Evolutionary conservation across 192 early-diverging fungal species (phyloP).

Genomic region (Podila epicladia): DNA sequence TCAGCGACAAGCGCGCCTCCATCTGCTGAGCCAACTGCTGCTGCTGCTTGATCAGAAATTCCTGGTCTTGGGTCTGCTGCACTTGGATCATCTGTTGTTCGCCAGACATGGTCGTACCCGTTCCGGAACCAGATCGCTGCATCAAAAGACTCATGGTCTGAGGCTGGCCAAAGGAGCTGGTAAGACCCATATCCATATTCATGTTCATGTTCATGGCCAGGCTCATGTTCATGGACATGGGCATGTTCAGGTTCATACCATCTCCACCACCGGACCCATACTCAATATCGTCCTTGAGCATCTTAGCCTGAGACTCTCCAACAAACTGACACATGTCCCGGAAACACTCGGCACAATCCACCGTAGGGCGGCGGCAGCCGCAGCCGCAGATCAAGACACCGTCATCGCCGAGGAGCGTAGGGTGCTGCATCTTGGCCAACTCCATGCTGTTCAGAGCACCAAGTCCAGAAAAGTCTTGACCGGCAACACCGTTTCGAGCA

Average conservation of each 20-base stretch:
- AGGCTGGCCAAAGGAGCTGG: slow-evolving; percentile 1
- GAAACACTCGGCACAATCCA: slow-evolving; percentile 47
- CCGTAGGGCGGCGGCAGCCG: slow-evolving; percentile 43
- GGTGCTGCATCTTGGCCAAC: slow-evolving; percentile 47
- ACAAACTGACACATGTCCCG: slow-evolving; percentile 46
- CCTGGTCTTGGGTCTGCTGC: slow-evolving; percentile 1
- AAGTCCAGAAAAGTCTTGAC: neutral
- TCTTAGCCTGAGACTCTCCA: slow-evolving; percentile 39
- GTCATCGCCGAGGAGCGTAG: slow-evolving; percentile 28
- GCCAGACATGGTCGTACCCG: neutral
- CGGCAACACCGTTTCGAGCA: neutral
- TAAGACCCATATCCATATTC: neutral
- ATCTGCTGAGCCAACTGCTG: neutral
- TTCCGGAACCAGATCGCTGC: slow-evolving; percentile 2
- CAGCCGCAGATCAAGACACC: slow-evolving; percentile 44
- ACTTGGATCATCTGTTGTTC: neutral
- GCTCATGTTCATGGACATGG: slow-evolving; percentile 6
- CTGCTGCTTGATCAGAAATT: neutral
- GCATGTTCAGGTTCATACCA: slow-evolving; percentile 9
- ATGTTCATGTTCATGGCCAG: slow-evolving; percentile 21
- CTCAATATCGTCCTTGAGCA: slow-evolving; percentile 43
- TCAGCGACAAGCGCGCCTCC: neutral
- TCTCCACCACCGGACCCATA: slow-evolving; percentile 15
- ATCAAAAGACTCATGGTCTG: neutral
- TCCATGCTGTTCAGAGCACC: slow-evolving; percentile 8